Evolutionary conservation across 169 alveolate species (phyloP).

Genomic region (Eimeria sp.): DNA sequence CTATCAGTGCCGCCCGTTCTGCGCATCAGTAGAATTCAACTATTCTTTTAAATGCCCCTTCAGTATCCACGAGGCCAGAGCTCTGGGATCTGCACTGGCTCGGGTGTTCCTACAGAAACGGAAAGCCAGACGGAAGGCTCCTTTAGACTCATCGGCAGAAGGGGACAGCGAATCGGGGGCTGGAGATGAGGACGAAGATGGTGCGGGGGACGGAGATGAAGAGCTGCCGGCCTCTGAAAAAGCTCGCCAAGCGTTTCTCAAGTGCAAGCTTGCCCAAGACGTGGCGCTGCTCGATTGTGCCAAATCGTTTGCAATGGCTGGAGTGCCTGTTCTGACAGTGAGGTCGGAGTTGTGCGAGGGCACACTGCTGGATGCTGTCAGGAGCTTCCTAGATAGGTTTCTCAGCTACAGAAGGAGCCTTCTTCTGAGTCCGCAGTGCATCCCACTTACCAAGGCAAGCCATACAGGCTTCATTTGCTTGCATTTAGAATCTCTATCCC

Average conservation of each 20-base stretch:
- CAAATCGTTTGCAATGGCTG: conserved; percentile 64
- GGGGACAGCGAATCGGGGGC: conserved; percentile 14
- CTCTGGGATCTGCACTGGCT: not conserved
- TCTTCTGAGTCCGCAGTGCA: conserved; percentile 55
- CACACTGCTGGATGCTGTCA: conserved; percentile 32
- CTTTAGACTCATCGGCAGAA: not conserved
- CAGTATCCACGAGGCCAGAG: not conserved
- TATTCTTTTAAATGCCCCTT: not conserved
- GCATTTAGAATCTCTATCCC: not conserved
- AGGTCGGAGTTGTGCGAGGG: conserved; percentile 68
- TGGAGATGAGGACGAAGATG: not conserved
- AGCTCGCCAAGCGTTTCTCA: conserved; percentile 49
- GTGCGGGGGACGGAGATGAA: not conserved
- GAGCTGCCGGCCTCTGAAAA: conserved; percentile 27
- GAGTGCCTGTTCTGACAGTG: conserved; percentile 51
- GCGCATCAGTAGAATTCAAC: not conserved
- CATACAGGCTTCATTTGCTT: not conserved
- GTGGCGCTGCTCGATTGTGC: conserved; percentile 42
- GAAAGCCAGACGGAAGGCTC: not conserved
- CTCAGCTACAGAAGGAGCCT: conserved; percentile 63
- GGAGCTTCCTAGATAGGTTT: conserved; percentile 25
- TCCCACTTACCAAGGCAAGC: conserved; percentile 60
- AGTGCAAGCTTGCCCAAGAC: not conserved
- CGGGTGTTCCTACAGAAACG: not conserved
- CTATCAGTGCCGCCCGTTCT: not conserved